phyloP scores from a whole-genome alignment of 192 early-diverging fungal species.

The Linnemannia zychae region DNA sequence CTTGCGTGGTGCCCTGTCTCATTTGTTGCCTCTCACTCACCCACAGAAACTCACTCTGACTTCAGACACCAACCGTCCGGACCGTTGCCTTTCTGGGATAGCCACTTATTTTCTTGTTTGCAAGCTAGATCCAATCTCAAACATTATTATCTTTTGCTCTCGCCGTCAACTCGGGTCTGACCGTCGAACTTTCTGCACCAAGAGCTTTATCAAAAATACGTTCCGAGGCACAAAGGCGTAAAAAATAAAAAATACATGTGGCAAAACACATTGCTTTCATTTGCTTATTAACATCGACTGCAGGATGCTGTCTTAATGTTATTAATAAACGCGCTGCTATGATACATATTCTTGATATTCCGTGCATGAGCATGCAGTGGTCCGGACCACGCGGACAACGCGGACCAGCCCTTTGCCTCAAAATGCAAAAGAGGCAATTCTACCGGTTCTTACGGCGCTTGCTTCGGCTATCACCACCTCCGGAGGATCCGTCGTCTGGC shows the following conservation, averaged over 20 bases:
- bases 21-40: not conserved
- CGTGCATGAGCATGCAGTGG: not conserved
- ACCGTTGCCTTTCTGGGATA: slow-evolving; percentile 4
- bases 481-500: slow-evolving; percentile 18
- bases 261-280: not conserved
- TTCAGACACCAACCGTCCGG: not conserved
- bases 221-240: not conserved
- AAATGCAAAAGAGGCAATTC: not conserved
- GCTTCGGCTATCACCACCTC: slow-evolving; percentile 28
- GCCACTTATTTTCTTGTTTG: not conserved
- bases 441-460: slow-evolving; percentile 45
- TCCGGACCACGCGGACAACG: not conserved
- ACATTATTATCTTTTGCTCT: not conserved
- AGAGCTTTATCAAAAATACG: not conserved
- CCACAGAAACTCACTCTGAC: too few relatives aligned
- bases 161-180: not conserved
- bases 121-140: not conserved
- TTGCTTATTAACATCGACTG: not conserved
- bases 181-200: not conserved
- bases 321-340: not conserved
- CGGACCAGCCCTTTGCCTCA: not conserved
- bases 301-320: not conserved
- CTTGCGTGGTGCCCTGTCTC: not conserved
- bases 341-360: slow-evolving; percentile 5
- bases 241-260: not conserved